phyloP scores from a whole-genome alignment of 768 basidiomycete species.

The Polyporus arcularius region DNA sequence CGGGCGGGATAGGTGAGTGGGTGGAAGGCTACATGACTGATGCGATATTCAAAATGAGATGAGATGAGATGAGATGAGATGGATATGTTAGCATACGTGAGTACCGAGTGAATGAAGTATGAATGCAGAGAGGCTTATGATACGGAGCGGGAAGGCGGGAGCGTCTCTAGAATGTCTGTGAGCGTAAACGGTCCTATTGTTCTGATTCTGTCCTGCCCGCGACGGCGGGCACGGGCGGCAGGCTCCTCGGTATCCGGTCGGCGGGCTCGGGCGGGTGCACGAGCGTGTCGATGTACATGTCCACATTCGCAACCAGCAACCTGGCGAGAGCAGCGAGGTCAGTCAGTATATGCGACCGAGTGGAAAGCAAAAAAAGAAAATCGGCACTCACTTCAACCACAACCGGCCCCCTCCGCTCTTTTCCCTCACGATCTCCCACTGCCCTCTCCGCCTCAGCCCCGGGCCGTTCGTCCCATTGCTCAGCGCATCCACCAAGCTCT shows the following conservation, averaged over 20 bases:
- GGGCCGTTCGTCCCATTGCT: conserved; percentile 34
- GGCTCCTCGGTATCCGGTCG: conserved; percentile 1
- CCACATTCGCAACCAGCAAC: conserved; percentile 22
- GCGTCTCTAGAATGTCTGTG: conserved; percentile 3
- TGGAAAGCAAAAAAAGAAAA: neutral
- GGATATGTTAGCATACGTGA: neutral
- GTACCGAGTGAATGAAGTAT: neutral
- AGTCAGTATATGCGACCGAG: neutral
- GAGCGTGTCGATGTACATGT: conserved; percentile 20
- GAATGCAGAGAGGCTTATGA: neutral
- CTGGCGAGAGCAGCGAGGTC: neutral
- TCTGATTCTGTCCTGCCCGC: conserved; percentile 5
- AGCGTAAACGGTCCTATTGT: neutral
- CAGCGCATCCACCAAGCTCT: conserved; percentile 57
- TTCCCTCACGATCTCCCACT: conserved; percentile 63
- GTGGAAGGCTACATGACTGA: too few species aligned
- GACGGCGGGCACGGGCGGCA: neutral
- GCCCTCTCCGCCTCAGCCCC: conserved; percentile 26
- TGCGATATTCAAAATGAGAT: too few species aligned
- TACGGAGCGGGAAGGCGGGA: neutral
- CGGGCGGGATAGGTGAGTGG: too few species aligned
- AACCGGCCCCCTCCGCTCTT: conserved; percentile 58
- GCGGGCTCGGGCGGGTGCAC: conserved; percentile 18
- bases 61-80: too few species aligned
- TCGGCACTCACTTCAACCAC: conserved; percentile 58